These are phyloP conservation scores for Sporisorium iseilematis-ciliati DNA, from an alignment of 1,284 basidiomycete genomes.

Conservation along the genomic window DNA sequence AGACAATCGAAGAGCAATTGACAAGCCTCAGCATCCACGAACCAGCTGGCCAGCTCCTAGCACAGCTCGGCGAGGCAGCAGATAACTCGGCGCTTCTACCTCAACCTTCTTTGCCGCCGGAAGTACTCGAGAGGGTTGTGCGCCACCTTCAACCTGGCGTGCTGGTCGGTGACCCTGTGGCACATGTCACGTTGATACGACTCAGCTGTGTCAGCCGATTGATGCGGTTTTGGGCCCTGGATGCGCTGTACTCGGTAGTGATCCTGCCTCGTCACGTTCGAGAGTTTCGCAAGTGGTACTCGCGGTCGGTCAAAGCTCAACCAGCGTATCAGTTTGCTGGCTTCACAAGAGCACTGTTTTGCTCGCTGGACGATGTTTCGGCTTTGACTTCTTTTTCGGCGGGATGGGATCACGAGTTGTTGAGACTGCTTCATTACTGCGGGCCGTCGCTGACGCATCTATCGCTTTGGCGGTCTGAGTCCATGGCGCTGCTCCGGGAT, in stretches of 20 bases:
- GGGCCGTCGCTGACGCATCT: constrained; percentile 59
- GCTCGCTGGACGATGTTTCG: constrained; percentile 62
- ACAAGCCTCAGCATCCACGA: constrained; percentile 25
- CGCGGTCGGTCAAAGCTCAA: constrained; percentile 48
- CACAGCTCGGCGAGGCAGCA: constrained; percentile 21
- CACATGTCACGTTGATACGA: constrained; percentile 48
- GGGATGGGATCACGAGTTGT: constrained; percentile 66
- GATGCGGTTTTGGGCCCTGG: constrained; percentile 58
- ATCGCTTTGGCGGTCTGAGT: constrained; percentile 66
- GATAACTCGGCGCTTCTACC: constrained; percentile 24
- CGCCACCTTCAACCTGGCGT: constrained; percentile 42
- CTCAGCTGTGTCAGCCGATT: constrained; percentile 52
- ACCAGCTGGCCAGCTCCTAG: constrained; percentile 27
- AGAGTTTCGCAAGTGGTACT: constrained; percentile 66
- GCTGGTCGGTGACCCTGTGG: constrained; percentile 46
- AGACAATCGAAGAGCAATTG: constrained; percentile 15
- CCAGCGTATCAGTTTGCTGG: constrained; percentile 61
- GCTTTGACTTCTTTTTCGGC: constrained; percentile 61
- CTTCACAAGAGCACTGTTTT: constrained; percentile 56
- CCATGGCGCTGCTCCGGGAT: constrained; percentile 62
- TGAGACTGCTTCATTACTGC: constrained; percentile 63
- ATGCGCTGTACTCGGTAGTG: constrained; percentile 58
- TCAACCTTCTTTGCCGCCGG: constrained; percentile 55
- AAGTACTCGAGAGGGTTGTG: constrained; percentile 56
- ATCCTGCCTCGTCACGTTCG: constrained; percentile 65